Evolutionary conservation across 768 basidiomycete genomes (phyloP).

Genomic region (Kwoniella sp.): DNA sequence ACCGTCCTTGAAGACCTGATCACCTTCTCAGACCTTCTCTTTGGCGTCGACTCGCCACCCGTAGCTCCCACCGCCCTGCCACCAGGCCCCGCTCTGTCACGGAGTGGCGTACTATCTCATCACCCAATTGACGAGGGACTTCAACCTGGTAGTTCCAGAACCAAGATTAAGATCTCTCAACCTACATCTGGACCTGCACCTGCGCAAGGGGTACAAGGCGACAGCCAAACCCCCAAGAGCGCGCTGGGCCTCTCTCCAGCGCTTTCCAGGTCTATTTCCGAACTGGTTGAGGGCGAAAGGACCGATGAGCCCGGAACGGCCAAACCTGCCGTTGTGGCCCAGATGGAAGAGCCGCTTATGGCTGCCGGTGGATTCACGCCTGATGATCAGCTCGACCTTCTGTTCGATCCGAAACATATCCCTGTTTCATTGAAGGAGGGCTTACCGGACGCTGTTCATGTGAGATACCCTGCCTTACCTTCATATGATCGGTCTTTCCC

Average conservation of each 20-base stretch:
- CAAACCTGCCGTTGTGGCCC: conserved; percentile 5
- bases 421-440: conserved; percentile 65
- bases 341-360: conserved; percentile 3
- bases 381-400: conserved; percentile 70
- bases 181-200: conserved; percentile 1
- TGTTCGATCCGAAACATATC: conserved; percentile 74
- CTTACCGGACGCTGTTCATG: conserved; percentile 70
- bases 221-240: not conserved
- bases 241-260: not conserved
- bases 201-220: not conserved
- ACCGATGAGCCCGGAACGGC: conserved; percentile 16
- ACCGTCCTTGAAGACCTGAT: conserved; percentile 85
- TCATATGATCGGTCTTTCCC: too few relatives aligned
- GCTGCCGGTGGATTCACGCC: conserved; percentile 59
- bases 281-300: conserved; percentile 1
- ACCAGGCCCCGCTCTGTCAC: conserved; percentile 38
- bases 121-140: conserved; percentile 37
- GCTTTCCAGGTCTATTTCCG: conserved; percentile 3
- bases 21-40: conserved; percentile 62
- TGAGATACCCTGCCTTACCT: conserved; percentile 54
- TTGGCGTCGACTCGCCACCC: conserved; percentile 32
- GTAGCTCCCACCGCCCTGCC: conserved; percentile 32
- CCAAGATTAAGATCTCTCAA: conserved; percentile 33
- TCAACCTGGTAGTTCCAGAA: conserved; percentile 41
- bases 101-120: conserved; percentile 38